Percentiles rank a stretch among this genome's conserved stretches.
phyloP scores from a whole-genome alignment of 768 basidiomycete genomes.

The Tricholoma furcatifolium region DNA sequence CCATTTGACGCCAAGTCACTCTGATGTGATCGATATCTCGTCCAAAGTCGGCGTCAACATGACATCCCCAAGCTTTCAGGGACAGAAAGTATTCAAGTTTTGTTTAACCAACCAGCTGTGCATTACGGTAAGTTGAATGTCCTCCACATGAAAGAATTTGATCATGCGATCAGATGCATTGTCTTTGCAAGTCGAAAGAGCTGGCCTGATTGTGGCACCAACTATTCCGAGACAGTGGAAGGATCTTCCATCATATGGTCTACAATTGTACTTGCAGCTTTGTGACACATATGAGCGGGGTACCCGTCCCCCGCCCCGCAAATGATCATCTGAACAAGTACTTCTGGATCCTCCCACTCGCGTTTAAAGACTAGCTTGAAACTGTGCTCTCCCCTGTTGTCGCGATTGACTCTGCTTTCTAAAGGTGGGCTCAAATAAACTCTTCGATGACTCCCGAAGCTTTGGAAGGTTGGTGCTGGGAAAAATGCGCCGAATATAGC shows the following conservation, averaged over 20 bases:
- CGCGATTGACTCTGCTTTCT: slow-evolving; percentile 1
- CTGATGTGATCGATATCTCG: slow-evolving; percentile 14
- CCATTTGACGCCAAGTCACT: slow-evolving; percentile 3
- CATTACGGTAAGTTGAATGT: background rate
- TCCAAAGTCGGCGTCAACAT: slow-evolving; percentile 14
- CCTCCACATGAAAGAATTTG: slow-evolving; percentile 10
- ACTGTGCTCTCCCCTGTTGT: slow-evolving; percentile 5
- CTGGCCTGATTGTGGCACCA: slow-evolving; percentile 39
- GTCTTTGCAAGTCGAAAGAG: slow-evolving; percentile 7
- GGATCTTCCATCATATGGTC: slow-evolving; percentile 2
- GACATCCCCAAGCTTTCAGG: slow-evolving; percentile 36
- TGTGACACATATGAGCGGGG: background rate
- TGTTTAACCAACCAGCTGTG: slow-evolving; percentile 26
- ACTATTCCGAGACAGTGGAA: slow-evolving; percentile 17
- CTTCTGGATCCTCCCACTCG: too few relatives aligned
- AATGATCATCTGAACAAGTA: background rate
- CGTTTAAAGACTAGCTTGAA: background rate
- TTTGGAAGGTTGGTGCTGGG: slow-evolving; percentile 40
- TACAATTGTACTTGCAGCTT: background rate
- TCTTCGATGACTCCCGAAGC: slow-evolving; percentile 33
- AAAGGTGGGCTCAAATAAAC: slow-evolving; percentile 29
- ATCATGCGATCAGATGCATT: slow-evolving; percentile 30
- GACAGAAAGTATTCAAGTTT: slow-evolving; percentile 20
- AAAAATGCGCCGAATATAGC: slow-evolving; percentile 36
- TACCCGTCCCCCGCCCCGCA: background rate